A percentile compares a stretch with the other conserved stretches of the same genome.
phyloP scores from a whole-genome alignment of 768 basidiomycete species.

The Tricholoma flavovirens region DNA sequence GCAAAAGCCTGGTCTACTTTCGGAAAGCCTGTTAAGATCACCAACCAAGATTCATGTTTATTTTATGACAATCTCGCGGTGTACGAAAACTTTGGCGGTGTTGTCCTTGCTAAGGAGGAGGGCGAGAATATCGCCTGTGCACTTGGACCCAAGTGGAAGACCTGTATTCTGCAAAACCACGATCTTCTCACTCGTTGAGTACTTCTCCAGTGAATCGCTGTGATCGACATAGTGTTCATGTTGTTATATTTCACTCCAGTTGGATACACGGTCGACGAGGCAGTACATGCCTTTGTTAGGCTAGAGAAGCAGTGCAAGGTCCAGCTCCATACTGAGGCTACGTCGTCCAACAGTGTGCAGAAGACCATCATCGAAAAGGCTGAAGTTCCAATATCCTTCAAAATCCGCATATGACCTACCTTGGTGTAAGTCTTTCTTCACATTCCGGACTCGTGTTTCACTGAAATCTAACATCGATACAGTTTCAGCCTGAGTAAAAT shows the following conservation, averaged over 20 bases:
- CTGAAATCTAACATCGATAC: neutral
- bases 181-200: constrained; percentile 26
- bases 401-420: constrained; percentile 14
- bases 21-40: constrained; percentile 37
- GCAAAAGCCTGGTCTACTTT: constrained; percentile 46
- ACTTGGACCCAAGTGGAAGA: constrained; percentile 34
- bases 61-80: constrained; percentile 39
- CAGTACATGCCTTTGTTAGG: constrained; percentile 35
- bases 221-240: neutral
- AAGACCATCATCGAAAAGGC: constrained; percentile 18
- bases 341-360: constrained; percentile 24
- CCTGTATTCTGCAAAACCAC: constrained; percentile 38
- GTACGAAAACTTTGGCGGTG: constrained; percentile 41
- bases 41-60: constrained; percentile 38
- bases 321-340: constrained; percentile 38
- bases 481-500: constrained; percentile 23
- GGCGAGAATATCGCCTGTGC: constrained; percentile 38
- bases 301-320: constrained; percentile 43
- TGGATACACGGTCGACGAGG: constrained; percentile 36
- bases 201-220: neutral
- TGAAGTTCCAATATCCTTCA: constrained; percentile 18
- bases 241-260: no score
- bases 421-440: constrained; percentile 8
- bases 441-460: neutral
- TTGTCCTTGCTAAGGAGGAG: constrained; percentile 41